Percentiles rank a stretch among this genome's conserved stretches.
These are phyloP conservation scores for Krasilnikovozyma curviuscula DNA, from an alignment of 768 basidiomycete genomes.

Conservation along the genomic window DNA sequence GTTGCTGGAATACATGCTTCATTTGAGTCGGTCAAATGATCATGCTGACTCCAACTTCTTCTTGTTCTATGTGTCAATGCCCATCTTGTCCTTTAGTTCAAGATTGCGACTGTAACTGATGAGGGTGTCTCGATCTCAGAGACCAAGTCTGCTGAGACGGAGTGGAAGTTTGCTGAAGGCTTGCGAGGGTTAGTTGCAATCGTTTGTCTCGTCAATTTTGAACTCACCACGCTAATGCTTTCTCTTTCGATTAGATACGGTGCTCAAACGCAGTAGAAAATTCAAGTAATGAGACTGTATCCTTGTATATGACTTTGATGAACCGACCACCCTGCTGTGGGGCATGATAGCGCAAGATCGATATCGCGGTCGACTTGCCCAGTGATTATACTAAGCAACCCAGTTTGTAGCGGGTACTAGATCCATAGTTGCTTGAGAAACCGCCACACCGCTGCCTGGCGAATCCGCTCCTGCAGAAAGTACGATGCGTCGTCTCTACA, in stretches of 20 bases:
- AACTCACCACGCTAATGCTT: neutral
- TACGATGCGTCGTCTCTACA: too few relatives aligned
- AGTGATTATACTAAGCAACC: too few relatives aligned
- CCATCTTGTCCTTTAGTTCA: constrained; percentile 40
- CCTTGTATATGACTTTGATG: too few relatives aligned
- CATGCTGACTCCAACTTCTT: neutral
- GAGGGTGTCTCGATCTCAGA: constrained; percentile 62
- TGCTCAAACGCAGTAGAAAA: constrained; percentile 67
- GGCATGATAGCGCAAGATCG: too few relatives aligned
- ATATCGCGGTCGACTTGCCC: too few relatives aligned
- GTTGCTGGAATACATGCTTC: neutral
- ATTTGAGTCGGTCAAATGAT: neutral
- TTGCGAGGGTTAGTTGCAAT: constrained; percentile 39
- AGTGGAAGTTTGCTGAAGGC: constrained; percentile 82
- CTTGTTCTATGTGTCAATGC: neutral
- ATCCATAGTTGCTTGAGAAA: too few relatives aligned
- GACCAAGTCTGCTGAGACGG: constrained; percentile 50
- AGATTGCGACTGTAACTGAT: constrained; percentile 74
- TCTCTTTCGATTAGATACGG: constrained; percentile 37
- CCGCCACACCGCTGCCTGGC: too few relatives aligned
- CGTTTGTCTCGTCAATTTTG: neutral
- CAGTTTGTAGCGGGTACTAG: too few relatives aligned
- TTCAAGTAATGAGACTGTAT: too few relatives aligned
- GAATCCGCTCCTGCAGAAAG: too few relatives aligned
- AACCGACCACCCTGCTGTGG: too few relatives aligned